Percentiles rank a stretch among this genome's conserved stretches.
phyloP scores from a whole-genome alignment of 257 asterid genomes.

The Przewalskia tangutica region DNA sequence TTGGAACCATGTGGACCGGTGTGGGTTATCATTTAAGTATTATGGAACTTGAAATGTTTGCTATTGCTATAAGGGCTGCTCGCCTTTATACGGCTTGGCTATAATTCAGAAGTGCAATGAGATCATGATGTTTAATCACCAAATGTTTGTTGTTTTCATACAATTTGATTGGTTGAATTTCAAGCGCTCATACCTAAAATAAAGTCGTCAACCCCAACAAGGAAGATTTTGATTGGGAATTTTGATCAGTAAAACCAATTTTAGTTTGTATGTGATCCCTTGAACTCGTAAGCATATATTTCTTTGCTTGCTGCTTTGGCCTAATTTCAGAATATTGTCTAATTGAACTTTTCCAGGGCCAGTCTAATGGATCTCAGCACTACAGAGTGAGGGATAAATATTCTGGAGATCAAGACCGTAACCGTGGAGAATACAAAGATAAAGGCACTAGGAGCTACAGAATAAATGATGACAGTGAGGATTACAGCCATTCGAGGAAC shows the following conservation, averaged over 20 bases:
- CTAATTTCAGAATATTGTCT: slow-evolving; percentile 1
- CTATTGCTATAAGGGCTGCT: no score
- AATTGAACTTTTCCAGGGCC: slow-evolving; percentile 20
- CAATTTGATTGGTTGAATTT: background rate
- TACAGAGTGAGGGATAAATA: slow-evolving; percentile 19
- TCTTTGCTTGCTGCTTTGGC: background rate
- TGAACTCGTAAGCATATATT: background rate
- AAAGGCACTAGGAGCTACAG: slow-evolving; percentile 20
- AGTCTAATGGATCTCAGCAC: slow-evolving; percentile 24
- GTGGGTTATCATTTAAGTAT: background rate
- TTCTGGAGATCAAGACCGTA: slow-evolving; percentile 15
- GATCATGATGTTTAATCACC: background rate
- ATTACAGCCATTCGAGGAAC: slow-evolving; percentile 28
- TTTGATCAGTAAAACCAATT: background rate
- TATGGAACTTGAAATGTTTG: background rate
- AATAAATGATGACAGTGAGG: slow-evolving; percentile 37
- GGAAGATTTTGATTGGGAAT: background rate
- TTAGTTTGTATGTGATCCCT: slow-evolving; percentile 1
- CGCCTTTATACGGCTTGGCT: no score
- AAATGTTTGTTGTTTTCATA: background rate
- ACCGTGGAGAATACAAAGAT: background rate
- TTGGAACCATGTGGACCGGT: background rate
- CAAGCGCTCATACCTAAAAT: background rate
- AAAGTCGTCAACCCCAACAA: background rate
- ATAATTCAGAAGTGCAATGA: background rate